Base-by-base conservation (phyloP, 140 eudicot genomes). In the Stevia rebaudiana region DNA sequence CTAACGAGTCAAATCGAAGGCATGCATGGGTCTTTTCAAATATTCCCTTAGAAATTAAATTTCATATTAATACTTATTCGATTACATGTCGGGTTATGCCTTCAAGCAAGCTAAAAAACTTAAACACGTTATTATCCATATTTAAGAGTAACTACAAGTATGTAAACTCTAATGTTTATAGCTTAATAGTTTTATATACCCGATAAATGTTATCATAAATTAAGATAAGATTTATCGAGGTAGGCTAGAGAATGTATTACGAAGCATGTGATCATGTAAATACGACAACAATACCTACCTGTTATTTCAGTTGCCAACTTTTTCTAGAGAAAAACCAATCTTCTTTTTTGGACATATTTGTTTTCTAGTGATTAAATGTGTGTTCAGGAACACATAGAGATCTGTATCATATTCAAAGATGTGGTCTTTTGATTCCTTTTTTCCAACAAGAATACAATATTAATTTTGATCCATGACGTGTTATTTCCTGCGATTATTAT, bases 231-330 rank as follows among this genome's bases (percentile, higher is more conserved):
- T 28, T 28, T 28, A 4, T n/a, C n/a, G n/a, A n/a, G n/a, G n/a
- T n/a, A n/a, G n/a, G n/a, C n/a, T n/a, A n/a, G n/a, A n/a, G n/a
- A n/a, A n/a, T n/a, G n/a, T n/a, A n/a, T n/a, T n/a, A n/a, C n/a
- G n/a, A n/a, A n/a, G n/a, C n/a, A n/a, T n/a, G n/a, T n/a, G n/a
- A 28, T 28, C 2, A 28, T 28, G 33, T 4, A 25, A 65, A 35
- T 31, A 33, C 6, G 57, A 67, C 79, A 59, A 74, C 63, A 58
- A 74, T 67, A 74, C 74, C 74, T 74, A 67, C 79, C 60, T 49
- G 56, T 74, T 49, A 43, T 59, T 67, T 74, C 63, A 22, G 64
- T 74, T 40, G 70, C 70, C 79, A 60, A 74, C 79, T 50, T 42
- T 74, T 23, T 37, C 59, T 70, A 48, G 59, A 70, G 68, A 67